phyloP scores from a whole-genome alignment of 345 rosid species.

The Hypericum perforatum region DNA sequence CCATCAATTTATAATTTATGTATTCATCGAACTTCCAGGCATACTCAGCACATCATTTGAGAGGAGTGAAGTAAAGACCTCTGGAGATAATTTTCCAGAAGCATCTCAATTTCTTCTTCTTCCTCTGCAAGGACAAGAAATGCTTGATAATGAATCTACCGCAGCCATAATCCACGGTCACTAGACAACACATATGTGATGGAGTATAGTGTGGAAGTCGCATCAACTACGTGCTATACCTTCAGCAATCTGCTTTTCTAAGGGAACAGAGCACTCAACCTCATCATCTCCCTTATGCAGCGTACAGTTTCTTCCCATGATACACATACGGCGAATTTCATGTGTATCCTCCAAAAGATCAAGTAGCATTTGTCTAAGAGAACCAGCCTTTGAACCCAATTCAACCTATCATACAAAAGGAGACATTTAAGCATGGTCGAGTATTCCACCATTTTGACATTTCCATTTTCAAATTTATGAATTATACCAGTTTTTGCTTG shows the following conservation, averaged over 20 bases:
- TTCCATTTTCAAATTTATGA: constrained; percentile 3
- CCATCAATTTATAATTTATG: no score
- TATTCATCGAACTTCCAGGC: no score
- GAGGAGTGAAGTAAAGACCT: constrained; percentile 38
- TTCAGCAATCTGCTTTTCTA: no score
- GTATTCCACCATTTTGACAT: background rate
- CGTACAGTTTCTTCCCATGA: no score
- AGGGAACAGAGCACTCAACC: no score
- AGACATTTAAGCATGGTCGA: constrained; percentile 1
- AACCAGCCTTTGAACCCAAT: constrained; percentile 21
- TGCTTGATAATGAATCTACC: constrained; percentile 3
- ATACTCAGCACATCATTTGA: constrained; percentile 4
- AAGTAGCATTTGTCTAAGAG: no score
- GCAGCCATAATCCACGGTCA: background rate
- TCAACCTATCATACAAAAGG: constrained; percentile 6
- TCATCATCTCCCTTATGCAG: no score
- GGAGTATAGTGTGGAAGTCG: background rate
- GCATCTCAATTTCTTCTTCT: no score
- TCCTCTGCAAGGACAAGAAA: constrained; percentile 26
- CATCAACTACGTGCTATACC: constrained; percentile 34
- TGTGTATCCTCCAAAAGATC: no score
- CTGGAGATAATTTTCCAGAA: constrained; percentile 49
- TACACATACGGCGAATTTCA: no score
- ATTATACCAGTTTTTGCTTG: constrained; percentile 3
- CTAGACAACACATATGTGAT: background rate